Percentiles rank a stretch among this genome's conserved stretches.
Conservation (phyloP, 31 red algal species). For the Bonnemaisonia californica region DNA sequence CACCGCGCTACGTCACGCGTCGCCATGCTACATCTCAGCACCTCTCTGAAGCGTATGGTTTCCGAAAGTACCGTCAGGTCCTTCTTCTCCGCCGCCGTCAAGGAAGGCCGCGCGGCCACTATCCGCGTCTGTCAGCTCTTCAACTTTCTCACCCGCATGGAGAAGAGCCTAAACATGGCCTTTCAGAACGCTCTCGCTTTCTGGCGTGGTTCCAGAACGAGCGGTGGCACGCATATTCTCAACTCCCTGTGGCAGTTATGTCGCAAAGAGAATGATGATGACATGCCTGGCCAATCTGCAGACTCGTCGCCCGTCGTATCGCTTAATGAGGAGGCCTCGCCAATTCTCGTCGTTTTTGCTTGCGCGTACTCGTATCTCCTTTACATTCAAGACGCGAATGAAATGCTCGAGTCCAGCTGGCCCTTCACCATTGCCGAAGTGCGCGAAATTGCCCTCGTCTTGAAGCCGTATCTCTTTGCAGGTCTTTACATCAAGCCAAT, state of each 20-base stretch:
- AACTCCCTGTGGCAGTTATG: slow-evolving; percentile 54
- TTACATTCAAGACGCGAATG: slow-evolving; percentile 76
- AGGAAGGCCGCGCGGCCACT: slow-evolving; percentile 40
- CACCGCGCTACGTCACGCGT: neutral
- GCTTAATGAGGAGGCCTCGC: slow-evolving; percentile 32
- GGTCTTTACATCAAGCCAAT: slow-evolving; percentile 50
- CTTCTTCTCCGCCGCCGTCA: slow-evolving; percentile 48
- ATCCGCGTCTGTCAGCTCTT: slow-evolving; percentile 61
- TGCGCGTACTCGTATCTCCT: slow-evolving; percentile 71
- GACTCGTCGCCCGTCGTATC: neutral
- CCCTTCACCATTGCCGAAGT: slow-evolving; percentile 60
- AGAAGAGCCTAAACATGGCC: slow-evolving; percentile 39
- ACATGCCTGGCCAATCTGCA: neutral
- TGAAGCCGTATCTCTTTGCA: slow-evolving; percentile 70
- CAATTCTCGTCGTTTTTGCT: slow-evolving; percentile 67
- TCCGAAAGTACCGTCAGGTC: slow-evolving; percentile 57
- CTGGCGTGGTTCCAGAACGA: slow-evolving; percentile 46
- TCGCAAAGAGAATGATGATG: neutral
- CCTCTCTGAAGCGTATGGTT: slow-evolving; percentile 51
- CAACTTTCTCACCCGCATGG: slow-evolving; percentile 53
- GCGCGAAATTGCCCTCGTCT: slow-evolving; percentile 50
- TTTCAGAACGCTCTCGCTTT: slow-evolving; percentile 66
- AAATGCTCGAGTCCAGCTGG: slow-evolving; percentile 68
- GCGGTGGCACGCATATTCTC: slow-evolving; percentile 37
- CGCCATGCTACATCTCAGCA: slow-evolving; percentile 25